phyloP scores from a whole-genome alignment of 2,329 filamentous ascomycete genomes.

The Nemania sp. region DNA sequence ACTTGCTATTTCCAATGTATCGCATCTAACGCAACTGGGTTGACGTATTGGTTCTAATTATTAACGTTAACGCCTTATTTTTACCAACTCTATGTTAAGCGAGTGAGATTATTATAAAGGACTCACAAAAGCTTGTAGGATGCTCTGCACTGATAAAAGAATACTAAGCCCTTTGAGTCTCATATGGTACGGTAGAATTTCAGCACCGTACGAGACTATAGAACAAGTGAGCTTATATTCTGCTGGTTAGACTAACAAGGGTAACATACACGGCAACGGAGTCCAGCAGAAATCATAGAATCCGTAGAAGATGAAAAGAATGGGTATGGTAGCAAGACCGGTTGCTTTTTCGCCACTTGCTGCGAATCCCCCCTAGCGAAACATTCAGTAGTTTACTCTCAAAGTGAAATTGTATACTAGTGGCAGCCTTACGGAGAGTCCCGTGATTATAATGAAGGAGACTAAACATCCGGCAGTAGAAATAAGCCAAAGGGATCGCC shows the following conservation, averaged over 20 bases:
- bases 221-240: neutral
- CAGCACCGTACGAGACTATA: neutral
- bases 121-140: neutral
- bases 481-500: neutral
- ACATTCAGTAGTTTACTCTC: neutral
- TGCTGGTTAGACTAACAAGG: neutral
- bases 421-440: neutral
- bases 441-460: neutral
- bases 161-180: neutral
- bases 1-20: neutral
- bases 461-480: neutral
- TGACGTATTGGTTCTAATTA: neutral
- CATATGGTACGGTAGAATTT: neutral
- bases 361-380: neutral
- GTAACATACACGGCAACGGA: neutral
- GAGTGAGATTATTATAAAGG: neutral
- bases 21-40: neutral
- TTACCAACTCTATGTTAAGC: neutral
- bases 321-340: neutral
- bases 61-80: neutral
- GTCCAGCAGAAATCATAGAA: neutral
- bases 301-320: neutral
- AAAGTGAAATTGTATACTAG: neutral
- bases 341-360: neutral
- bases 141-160: neutral